Evolutionary conservation across 148 eudicot species (phyloP).

Genomic region (Dianthus caryophyllus): DNA sequence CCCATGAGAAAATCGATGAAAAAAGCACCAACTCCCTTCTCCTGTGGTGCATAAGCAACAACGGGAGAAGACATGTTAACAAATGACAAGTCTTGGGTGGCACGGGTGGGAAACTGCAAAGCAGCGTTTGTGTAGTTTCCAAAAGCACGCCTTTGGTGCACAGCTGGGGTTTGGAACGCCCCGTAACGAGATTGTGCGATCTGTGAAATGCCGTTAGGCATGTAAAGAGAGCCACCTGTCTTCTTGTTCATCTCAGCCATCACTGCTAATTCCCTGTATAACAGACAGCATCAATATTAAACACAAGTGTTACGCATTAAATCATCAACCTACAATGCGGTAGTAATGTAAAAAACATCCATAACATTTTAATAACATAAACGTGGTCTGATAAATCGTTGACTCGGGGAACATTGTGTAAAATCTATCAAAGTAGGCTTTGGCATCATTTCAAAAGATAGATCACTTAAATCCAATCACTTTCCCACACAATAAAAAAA

Average conservation of each 20-base stretch:
- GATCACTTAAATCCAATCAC: no score
- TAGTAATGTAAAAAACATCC: background rate
- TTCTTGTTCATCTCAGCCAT: constrained; percentile 65
- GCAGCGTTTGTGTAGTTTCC: constrained; percentile 49
- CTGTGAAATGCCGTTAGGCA: constrained; percentile 37
- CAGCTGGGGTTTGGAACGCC: constrained; percentile 36
- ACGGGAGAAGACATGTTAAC: constrained; percentile 43
- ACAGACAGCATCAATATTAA: background rate
- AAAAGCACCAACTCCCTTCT: constrained; percentile 54
- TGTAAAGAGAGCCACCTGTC: constrained; percentile 35
- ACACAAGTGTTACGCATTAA: background rate
- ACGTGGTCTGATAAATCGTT: no score
- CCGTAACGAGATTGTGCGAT: constrained; percentile 37
- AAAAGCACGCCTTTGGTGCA: constrained; percentile 37
- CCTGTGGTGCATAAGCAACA: constrained; percentile 60
- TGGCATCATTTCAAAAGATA: no score
- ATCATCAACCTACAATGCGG: background rate
- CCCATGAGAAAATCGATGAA: constrained; percentile 79
- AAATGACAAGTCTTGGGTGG: constrained; percentile 42
- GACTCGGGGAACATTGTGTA: no score
- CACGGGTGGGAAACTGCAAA: constrained; percentile 40
- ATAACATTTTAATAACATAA: background rate
- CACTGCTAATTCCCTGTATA: constrained; percentile 28
- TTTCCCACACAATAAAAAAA: no score
- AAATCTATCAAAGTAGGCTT: no score